These are phyloP conservation scores for Vigna trinervia DNA, from an alignment of 306 rosid genomes.

Conservation along the genomic window DNA sequence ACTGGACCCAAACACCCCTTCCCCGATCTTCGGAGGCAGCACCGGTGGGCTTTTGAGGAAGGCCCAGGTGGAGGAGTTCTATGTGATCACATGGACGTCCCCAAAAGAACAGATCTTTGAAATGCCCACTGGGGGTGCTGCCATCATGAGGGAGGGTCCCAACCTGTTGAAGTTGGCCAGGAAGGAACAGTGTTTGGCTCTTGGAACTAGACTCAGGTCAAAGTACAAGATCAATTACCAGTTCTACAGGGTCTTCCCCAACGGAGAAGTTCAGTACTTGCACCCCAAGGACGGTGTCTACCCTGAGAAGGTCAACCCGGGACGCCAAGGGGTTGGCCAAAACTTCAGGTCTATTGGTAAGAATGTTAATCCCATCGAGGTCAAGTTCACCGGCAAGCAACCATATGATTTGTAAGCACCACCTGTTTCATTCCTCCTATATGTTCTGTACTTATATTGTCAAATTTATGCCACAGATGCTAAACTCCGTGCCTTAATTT, in stretches of 20 bases:
- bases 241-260: conserved; percentile 97
- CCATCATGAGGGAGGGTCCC: conserved; percentile 94
- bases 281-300: conserved; percentile 98
- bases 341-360: conserved; percentile 95
- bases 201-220: conserved; percentile 88
- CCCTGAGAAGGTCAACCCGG: conserved; percentile 97
- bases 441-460: conserved; percentile 38
- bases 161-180: conserved; percentile 87
- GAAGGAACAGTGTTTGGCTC: conserved; percentile 97
- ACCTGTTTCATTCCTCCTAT: background rate
- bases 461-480: conserved; percentile 35
- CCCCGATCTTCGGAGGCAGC: conserved; percentile 95
- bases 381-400: conserved; percentile 98
- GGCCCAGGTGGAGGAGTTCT: conserved; percentile 96
- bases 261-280: conserved; percentile 94
- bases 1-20: conserved; percentile 91
- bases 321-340: conserved; percentile 87
- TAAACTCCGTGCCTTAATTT: conserved; percentile 25
- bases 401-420: conserved; percentile 62
- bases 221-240: conserved; percentile 98
- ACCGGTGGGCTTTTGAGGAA: conserved; percentile 89
- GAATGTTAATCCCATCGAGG: conserved; percentile 89
- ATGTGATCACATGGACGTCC: conserved; percentile 92
- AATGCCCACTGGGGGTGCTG: conserved; percentile 99
- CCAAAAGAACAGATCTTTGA: conserved; percentile 96